Conservation (phyloP, 192 early-diverging fungal species). For the Backusella mclennaniae region DNA sequence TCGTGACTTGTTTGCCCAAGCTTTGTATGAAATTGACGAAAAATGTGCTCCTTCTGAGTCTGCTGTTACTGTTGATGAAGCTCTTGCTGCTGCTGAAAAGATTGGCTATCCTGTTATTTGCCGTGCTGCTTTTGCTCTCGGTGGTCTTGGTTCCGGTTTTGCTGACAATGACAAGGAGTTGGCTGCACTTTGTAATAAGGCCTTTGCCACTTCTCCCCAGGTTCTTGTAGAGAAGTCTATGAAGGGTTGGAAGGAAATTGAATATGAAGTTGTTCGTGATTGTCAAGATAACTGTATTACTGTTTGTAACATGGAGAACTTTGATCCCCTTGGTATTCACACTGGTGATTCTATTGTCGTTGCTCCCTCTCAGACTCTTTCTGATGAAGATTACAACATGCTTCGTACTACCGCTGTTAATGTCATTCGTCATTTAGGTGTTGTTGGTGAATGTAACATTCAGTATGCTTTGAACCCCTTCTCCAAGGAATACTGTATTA, state of each 20-base stretch:
- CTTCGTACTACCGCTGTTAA: conserved; percentile 94
- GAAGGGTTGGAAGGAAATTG: conserved; percentile 99
- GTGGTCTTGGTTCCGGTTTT: conserved; percentile 97
- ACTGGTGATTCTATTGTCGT: conserved; percentile 99
- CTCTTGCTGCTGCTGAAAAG: conserved; percentile 75
- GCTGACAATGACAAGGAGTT: conserved; percentile 87
- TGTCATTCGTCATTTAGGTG: conserved; percentile 95
- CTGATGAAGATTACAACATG: conserved; percentile 99
- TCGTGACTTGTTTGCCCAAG: conserved; percentile 89
- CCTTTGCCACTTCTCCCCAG: conserved; percentile 90
- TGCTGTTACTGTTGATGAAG: conserved; percentile 82
- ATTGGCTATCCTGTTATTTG: conserved; percentile 97
- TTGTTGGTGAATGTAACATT: conserved; percentile 99
- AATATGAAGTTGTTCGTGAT: conserved; percentile 98
- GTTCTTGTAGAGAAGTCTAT: conserved; percentile 93
- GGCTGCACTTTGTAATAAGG: conserved; percentile 73
- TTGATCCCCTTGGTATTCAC: conserved; percentile 98
- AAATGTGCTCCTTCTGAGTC: conserved; percentile 89
- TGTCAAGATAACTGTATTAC: conserved; percentile 97
- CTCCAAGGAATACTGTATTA: conserved; percentile 95
- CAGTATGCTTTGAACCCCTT: conserved; percentile 97
- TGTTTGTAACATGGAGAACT: conserved; percentile 99
- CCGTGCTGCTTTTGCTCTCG: conserved; percentile 94
- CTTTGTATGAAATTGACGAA: conserved; percentile 86
- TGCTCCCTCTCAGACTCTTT: conserved; percentile 94